phyloP scores from a whole-genome alignment of 2,329 filamentous ascomycete species.

The Penicillium sp. region DNA sequence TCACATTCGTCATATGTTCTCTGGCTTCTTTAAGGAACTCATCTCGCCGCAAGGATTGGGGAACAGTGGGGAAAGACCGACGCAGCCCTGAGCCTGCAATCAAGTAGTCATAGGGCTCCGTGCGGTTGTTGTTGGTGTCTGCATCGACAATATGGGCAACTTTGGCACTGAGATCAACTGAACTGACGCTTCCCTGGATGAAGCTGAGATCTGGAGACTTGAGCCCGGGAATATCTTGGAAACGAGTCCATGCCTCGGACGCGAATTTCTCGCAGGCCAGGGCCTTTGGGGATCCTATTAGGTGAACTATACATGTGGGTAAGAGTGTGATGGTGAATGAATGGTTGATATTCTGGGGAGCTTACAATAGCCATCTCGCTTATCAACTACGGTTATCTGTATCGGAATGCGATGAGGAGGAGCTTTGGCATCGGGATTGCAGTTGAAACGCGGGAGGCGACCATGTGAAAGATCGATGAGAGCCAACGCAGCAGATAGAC shows the following conservation, averaged over 20 bases:
- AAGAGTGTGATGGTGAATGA: too few species aligned
- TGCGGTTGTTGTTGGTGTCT: constrained; percentile 41
- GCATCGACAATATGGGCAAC: constrained; percentile 55
- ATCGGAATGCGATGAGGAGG: constrained; percentile 51
- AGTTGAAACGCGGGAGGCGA: constrained; percentile 46
- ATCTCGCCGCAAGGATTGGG: constrained; percentile 52
- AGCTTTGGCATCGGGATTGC: constrained; percentile 19
- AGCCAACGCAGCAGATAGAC: constrained; percentile 64
- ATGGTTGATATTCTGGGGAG: constrained; percentile 5
- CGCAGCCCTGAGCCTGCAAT: constrained; percentile 68
- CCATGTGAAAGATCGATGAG: constrained; percentile 64
- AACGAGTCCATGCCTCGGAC: constrained; percentile 67
- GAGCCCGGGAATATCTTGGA: constrained; percentile 64
- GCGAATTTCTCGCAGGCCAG: constrained; percentile 63
- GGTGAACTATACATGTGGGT: constrained; percentile 55
- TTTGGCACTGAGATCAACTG: constrained; percentile 59
- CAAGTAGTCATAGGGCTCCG: constrained; percentile 67
- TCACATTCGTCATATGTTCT: constrained; percentile 33
- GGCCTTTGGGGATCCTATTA: constrained; percentile 72
- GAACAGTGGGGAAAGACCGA: constrained; percentile 69
- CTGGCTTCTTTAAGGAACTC: constrained; percentile 27
- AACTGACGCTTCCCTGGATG: constrained; percentile 62
- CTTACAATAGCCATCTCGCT: constrained; percentile 78
- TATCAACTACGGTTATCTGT: constrained; percentile 72
- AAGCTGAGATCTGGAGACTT: constrained; percentile 60